Evolutionary conservation across 768 basidiomycete genomes (phyloP).

Genomic region (Calocera cornea): DNA sequence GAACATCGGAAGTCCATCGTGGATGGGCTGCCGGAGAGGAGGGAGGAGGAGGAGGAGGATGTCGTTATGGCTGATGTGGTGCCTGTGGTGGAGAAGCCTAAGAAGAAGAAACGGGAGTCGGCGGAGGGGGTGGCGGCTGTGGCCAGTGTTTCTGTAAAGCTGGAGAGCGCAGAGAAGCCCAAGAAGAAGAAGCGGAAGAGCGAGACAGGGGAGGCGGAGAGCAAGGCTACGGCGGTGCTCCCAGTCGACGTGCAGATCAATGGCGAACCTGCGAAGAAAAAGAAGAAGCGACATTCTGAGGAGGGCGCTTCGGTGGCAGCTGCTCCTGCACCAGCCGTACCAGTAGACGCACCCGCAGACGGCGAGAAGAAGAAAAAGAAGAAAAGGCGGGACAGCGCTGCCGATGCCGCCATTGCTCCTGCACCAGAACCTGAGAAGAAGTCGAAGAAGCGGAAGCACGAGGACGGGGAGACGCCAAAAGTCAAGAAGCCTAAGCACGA

Average conservation of each 20-base stretch:
- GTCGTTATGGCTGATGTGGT: neutral
- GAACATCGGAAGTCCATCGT: neutral
- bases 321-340: neutral
- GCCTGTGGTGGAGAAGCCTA: neutral
- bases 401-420: neutral
- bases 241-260: neutral
- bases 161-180: neutral
- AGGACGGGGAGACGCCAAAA: neutral
- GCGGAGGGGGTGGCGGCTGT: neutral
- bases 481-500: neutral
- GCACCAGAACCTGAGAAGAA: neutral
- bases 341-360: neutral
- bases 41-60: neutral
- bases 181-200: neutral
- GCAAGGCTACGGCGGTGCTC: neutral
- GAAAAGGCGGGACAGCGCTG: neutral
- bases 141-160: too few species aligned
- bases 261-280: neutral
- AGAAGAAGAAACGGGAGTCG: neutral
- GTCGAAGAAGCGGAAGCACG: neutral
- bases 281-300: neutral
- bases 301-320: neutral
- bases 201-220: neutral
- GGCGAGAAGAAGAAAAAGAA: neutral
- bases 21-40: neutral